phyloP scores from a whole-genome alignment of 1,139 yeast species.

The Suhomyces guaymorum region DNA sequence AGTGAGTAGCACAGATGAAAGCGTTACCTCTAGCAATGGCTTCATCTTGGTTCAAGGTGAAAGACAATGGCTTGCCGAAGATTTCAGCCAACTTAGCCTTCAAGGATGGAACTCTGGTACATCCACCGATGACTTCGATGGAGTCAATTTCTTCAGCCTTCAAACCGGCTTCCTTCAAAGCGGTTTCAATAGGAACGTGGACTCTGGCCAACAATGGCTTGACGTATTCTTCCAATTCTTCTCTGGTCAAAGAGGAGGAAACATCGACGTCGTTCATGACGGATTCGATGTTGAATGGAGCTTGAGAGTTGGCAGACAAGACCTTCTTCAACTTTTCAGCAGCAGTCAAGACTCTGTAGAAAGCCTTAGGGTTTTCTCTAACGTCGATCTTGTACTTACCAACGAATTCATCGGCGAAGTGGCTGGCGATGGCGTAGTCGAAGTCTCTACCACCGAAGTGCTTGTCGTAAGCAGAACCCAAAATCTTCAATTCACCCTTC shows the following conservation, averaged over 20 bases:
- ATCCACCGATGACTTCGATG: conserved; percentile 96
- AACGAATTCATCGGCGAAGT: conserved; percentile 90
- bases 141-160: conserved; percentile 76
- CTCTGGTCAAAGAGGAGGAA: conserved; percentile 85
- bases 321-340: conserved; percentile 95
- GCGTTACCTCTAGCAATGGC: conserved; percentile 99
- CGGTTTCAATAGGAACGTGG: conserved; percentile 74
- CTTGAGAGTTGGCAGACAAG: conserved; percentile 90
- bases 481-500: conserved; percentile 92
- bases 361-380: conserved; percentile 89
- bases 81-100: conserved; percentile 78
- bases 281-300: conserved; percentile 94
- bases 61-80: conserved; percentile 85
- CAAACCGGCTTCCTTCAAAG: conserved; percentile 78
- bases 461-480: conserved; percentile 91
- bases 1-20: conserved; percentile 97
- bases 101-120: conserved; percentile 94
- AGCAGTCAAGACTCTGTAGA: conserved; percentile 86
- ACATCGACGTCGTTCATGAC: conserved; percentile 98
- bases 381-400: conserved; percentile 92
- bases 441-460: conserved; percentile 98
- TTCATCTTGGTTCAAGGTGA: conserved; percentile 98
- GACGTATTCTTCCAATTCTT: conserved; percentile 87
- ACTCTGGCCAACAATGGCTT: conserved; percentile 78
- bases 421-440: conserved; percentile 90